Evolutionary conservation across 2,329 filamentous ascomycete genomes (phyloP), one percentile per base, ranked within the genome.

Genomic region (Elsinoe fawcettii): DNA sequence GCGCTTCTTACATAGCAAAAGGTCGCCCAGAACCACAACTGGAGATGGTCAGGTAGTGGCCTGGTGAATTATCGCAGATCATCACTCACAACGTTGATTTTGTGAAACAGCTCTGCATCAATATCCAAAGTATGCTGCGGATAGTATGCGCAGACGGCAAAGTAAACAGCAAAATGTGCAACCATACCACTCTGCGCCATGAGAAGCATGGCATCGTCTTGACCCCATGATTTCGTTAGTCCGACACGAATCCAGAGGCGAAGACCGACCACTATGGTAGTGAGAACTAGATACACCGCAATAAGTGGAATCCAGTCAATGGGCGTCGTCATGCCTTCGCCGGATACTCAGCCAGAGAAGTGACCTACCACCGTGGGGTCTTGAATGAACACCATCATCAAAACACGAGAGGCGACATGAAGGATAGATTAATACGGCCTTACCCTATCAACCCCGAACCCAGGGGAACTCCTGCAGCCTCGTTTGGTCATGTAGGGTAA

Each of bases 21-120:
- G n/a, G 53, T 46, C 12, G 53, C 53, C 53, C 53, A 55, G 37
- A 55, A 55, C 36, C 36, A 43, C 2, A 43, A 18, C 53, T 55
- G 23, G 3, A 34, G 8, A 34, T 16, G 7, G 49, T 53, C 18
- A 53, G 49, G 11, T 37, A 14, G 14, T 12, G 5, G 20, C 11
- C 6, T 20, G 5, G 14, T 14, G 25, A 3, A 25, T 27, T 3
- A 6, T 8, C 18, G 46, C 14, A 22, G 20, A 14, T 5, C 12
- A 47, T n/a, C 7, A 49, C 54, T 47, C 41, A 56, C 54, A 3
- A 27, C 30, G 16, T 37, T 56, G 22, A 56, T 36, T 12, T 23
- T 55, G 2, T 55, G 3, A 20, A 25, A 43, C 6, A 25, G 14
- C 12, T 44, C 36, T 22, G 44, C 37, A n/a, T 55, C 53, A 32